phyloP scores from a whole-genome alignment of 345 rosid genomes.

The Hypericum androsaemum region DNA sequence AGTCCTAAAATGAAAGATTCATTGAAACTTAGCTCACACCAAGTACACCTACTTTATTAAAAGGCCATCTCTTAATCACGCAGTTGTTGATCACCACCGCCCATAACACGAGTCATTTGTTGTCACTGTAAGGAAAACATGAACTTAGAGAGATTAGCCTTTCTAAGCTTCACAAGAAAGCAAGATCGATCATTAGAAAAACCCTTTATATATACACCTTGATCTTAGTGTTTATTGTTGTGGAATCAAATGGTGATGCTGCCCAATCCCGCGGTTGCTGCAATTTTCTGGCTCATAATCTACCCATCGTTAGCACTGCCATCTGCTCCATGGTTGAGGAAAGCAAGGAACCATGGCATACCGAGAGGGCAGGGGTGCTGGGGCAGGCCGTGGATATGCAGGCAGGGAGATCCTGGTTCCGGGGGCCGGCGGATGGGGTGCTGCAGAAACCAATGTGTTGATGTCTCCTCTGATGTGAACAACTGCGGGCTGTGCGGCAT shows the following conservation, averaged over 20 bases:
- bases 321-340: slow-evolving; percentile 33
- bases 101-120: slow-evolving; percentile 15
- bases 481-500: slow-evolving; percentile 38
- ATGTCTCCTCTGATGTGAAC: slow-evolving; percentile 29
- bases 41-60: not conserved
- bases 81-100: slow-evolving; percentile 10
- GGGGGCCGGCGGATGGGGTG: slow-evolving; percentile 29
- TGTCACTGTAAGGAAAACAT: slow-evolving; percentile 27
- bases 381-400: slow-evolving; percentile 36
- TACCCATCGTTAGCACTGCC: not conserved
- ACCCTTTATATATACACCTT: not conserved
- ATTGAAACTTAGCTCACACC: not conserved
- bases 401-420: slow-evolving; percentile 14
- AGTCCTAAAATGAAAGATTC: not conserved
- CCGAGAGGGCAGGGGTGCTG: slow-evolving; percentile 26
- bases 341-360: slow-evolving; percentile 6
- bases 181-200: not conserved
- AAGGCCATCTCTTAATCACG: slow-evolving; percentile 9
- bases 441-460: slow-evolving; percentile 39
- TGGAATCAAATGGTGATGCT: slow-evolving; percentile 10
- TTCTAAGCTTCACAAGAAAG: not conserved
- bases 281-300: slow-evolving; percentile 5
- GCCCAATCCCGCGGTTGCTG: slow-evolving; percentile 1
- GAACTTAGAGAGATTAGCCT: slow-evolving; percentile 14
- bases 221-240: not conserved